Conservation (phyloP, 306 rosid species). For the Adenanthera pavonina region DNA sequence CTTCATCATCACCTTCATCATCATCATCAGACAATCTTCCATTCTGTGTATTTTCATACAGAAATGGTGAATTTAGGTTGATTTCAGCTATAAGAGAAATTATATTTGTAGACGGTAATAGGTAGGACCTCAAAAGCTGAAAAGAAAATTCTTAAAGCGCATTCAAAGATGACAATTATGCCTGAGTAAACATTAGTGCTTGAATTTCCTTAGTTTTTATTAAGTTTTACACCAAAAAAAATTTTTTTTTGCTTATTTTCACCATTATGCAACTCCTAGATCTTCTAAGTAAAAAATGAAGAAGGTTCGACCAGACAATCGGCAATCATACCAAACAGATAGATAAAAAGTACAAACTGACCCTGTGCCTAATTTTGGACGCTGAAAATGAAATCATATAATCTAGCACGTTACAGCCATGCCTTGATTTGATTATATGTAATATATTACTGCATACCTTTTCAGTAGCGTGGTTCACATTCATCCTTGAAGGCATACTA, state of each 20-base stretch:
- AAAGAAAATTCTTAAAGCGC: conserved; percentile 23
- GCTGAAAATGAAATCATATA: background rate
- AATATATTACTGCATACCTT: conserved; percentile 58
- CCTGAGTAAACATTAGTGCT: background rate
- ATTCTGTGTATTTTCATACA: conserved; percentile 45
- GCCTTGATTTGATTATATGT: conserved; percentile 22
- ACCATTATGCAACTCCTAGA: background rate
- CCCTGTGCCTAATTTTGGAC: background rate
- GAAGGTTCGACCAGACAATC: background rate
- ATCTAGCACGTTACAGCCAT: background rate
- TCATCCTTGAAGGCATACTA: conserved; percentile 68
- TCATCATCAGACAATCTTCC: conserved; percentile 74
- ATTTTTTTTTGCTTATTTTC: background rate
- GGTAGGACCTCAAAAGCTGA: conserved; percentile 21
- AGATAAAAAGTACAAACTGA: background rate
- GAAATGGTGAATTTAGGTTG: conserved; percentile 47
- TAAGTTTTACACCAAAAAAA: background rate
- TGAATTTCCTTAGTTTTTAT: background rate
- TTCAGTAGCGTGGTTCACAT: conserved; percentile 51
- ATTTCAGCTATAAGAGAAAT: conserved; percentile 30
- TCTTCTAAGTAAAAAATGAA: background rate
- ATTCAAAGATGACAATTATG: background rate
- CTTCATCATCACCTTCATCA: conserved; percentile 46
- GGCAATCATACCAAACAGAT: conserved; percentile 10
- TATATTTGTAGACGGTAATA: conserved; percentile 21